Conservation (phyloP, 495 filamentous ascomycete species). For the Cercophora newfieldiana region DNA sequence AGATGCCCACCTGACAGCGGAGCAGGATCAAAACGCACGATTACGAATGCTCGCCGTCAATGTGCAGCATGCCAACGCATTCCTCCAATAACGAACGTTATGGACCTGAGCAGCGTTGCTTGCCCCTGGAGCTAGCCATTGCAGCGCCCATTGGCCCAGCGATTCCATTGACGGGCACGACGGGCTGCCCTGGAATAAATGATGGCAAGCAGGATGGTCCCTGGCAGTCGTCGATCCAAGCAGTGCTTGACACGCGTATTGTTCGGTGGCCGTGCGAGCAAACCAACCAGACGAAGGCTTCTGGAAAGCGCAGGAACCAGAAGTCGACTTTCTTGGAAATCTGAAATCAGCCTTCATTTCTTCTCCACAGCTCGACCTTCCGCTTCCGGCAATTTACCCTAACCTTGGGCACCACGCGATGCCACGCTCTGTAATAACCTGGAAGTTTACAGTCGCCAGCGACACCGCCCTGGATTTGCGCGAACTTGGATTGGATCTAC, state of each 20-base stretch:
- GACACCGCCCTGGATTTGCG: conserved; percentile 4
- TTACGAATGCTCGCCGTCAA: conserved; percentile 10
- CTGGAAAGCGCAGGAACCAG: conserved; percentile 22
- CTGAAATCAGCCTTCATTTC: conserved; percentile 13
- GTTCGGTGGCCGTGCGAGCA: neutral
- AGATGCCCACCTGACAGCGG: conserved; percentile 16
- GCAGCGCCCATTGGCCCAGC: neutral
- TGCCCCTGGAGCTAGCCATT: neutral
- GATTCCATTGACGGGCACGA: neutral
- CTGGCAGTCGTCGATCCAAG: neutral
- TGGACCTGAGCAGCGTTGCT: conserved; percentile 21
- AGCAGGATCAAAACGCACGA: conserved; percentile 2
- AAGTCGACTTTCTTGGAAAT: conserved; percentile 6
- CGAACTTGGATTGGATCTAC: neutral
- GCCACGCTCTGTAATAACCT: neutral
- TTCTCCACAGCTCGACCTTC: conserved; percentile 17
- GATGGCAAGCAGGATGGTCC: neutral
- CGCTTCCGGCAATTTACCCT: conserved; percentile 9
- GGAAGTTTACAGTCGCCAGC: neutral
- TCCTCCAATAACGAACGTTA: conserved; percentile 27
- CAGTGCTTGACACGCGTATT: neutral
- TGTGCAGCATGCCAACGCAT: conserved; percentile 24
- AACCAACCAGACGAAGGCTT: conserved; percentile 28
- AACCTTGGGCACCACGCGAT: neutral
- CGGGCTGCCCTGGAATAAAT: conserved; percentile 4